Evolutionary conservation across 495 filamentous ascomycete genomes (phyloP), one percentile per base, ranked within the genome.

Genomic region (Annulohypoxylon maeteangense): DNA sequence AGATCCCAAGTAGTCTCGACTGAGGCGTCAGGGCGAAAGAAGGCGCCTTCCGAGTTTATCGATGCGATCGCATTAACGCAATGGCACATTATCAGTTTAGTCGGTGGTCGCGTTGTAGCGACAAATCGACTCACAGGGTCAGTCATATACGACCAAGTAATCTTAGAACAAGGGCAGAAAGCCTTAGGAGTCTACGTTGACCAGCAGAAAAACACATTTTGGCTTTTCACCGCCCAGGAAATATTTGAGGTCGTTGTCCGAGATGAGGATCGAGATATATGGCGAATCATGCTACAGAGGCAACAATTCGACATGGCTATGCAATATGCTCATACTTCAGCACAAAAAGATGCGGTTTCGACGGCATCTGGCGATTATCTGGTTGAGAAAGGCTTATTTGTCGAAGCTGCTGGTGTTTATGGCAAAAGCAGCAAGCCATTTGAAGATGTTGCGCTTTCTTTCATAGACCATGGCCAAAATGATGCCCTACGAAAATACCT

Each of bases 361-460:
- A 93, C 92, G 55, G 93, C 93, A 3, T 95, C 91, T 25, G 95
- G 95, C 14, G 96, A 99, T 75, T 90, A 91, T 77, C 84, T 99
- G 0, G 88, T 93, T 44, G 86, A 84, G 62, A 93, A 92, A 81
- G 92, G 93, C 10, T 86, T 89, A 32, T 97, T 89, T 76, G 76
- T 89, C 29, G 94, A 98, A 76, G 95, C 95, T 14, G 96, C 95
- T 10, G 87, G 85, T 32, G 89, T 97, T 25, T 97, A 96, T 82
- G 95, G 95, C 31, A 93, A 91, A 81, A 98, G 95, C 81, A 97
- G 91, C 74, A 98, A 98, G 82, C 90, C 91, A 1, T 99, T 99
- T 69, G 95, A 99, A 74, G 93, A 99, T 74, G 95, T 98, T 40
- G 93, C 93, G 53, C 83, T 99, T 50, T 90, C 87, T 1, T 92